Conservation (phyloP, 345 rosid genomes). For the Turritis glabra region DNA sequence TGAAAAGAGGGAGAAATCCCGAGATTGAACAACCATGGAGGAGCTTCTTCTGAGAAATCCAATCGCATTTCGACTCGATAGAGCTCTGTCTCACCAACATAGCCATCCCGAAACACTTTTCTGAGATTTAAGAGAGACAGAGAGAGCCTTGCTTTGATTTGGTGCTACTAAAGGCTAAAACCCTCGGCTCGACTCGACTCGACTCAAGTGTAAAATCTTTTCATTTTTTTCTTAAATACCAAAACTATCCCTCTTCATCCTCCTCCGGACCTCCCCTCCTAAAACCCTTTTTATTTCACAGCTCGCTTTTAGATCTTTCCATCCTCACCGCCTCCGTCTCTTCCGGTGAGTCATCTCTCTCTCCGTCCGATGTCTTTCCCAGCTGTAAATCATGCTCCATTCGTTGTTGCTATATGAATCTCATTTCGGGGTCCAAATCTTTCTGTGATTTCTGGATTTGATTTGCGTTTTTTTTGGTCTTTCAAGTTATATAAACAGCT, state of each 20-base stretch:
- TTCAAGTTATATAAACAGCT: background rate
- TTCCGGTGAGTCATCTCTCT: background rate
- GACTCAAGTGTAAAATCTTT: no score
- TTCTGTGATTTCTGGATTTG: no score
- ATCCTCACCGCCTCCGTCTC: background rate
- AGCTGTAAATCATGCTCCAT: no score
- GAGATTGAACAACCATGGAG: conserved; percentile 39
- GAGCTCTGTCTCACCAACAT: conserved; percentile 54
- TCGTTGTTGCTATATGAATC: no score
- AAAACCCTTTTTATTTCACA: background rate
- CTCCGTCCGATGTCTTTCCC: background rate
- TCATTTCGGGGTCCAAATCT: no score
- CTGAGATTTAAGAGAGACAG: no score
- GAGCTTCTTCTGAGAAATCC: conserved; percentile 41
- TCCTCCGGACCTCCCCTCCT: background rate
- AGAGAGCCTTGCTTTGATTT: background rate
- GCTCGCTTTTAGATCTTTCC: background rate
- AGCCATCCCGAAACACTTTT: no score
- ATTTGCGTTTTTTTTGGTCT: no score
- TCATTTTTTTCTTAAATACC: no score
- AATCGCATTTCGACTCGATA: conserved; percentile 41
- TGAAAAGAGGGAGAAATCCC: conserved; percentile 39
- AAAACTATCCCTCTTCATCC: background rate
- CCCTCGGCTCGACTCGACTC: no score
- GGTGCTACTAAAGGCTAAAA: background rate